Conservation (phyloP, 352 stramenopile genomes). For the Blastocystis sp. region DNA sequence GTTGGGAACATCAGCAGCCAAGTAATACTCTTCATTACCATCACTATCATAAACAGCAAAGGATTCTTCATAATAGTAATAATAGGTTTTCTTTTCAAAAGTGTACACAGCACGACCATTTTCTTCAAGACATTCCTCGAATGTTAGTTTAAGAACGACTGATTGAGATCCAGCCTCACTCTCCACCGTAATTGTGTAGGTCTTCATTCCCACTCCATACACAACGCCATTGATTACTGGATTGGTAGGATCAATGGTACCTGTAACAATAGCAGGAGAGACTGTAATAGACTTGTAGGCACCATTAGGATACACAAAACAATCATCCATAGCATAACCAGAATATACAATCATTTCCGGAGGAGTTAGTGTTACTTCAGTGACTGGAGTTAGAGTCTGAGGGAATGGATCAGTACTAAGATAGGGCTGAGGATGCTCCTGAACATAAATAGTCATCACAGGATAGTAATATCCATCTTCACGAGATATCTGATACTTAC, state of each 20-base stretch:
- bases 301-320: background rate
- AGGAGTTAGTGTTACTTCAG: background rate
- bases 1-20: background rate
- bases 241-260: background rate
- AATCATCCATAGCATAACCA: background rate
- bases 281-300: background rate
- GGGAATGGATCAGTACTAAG: background rate
- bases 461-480: background rate
- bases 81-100: background rate
- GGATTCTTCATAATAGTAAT: background rate
- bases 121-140: constrained; percentile 3
- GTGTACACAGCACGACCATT: background rate
- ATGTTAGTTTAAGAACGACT: background rate
- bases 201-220: background rate
- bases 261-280: background rate
- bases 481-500: background rate
- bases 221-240: background rate
- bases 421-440: background rate
- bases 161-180: background rate
- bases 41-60: background rate
- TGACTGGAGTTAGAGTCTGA: background rate
- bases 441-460: background rate
- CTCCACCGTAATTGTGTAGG: constrained; percentile 12
- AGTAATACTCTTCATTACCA: background rate
- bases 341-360: background rate